phyloP scores from a whole-genome alignment of 2,329 filamentous ascomycete species.

The Bipolaris gigantea region DNA sequence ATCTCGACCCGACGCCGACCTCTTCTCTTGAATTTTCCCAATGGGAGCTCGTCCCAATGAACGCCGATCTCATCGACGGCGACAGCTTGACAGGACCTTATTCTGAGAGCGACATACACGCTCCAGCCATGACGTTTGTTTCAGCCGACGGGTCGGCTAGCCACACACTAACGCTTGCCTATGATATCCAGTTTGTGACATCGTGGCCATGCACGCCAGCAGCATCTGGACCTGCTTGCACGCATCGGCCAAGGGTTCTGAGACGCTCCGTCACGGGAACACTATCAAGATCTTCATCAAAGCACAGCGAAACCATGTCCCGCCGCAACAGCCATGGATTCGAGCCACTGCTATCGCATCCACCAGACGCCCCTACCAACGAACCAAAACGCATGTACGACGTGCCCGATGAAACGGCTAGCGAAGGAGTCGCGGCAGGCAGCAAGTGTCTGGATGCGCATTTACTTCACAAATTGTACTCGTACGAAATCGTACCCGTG shows the following conservation, averaged over 20 bases:
- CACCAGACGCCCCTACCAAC: constrained; percentile 32
- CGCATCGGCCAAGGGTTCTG: constrained; percentile 25
- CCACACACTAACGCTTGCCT: constrained; percentile 45
- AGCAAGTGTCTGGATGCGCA: constrained; percentile 39
- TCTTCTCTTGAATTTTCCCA: constrained; percentile 25
- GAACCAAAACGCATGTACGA: constrained; percentile 32
- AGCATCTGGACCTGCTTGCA: constrained; percentile 19
- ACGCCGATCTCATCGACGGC: constrained; percentile 28
- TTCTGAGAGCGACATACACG: constrained; percentile 29
- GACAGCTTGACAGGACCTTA: constrained; percentile 17
- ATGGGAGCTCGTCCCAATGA: constrained; percentile 35
- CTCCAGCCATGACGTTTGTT: constrained; percentile 42
- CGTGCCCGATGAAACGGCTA: constrained; percentile 17
- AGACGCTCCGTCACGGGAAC: constrained; percentile 28
- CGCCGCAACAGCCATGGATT: constrained; percentile 41
- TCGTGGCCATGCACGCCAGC: constrained; percentile 58
- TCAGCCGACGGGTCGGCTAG: constrained; percentile 15
- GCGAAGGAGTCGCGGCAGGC: constrained; percentile 5
- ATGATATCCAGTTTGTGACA: constrained; percentile 58
- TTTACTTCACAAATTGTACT: constrained; percentile 47
- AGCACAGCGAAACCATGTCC: constrained; percentile 32
- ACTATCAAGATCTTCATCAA: constrained; percentile 38
- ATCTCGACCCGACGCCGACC: constrained; percentile 25
- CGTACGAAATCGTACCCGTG: constrained; percentile 42
- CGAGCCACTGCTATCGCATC: constrained; percentile 41